These are phyloP conservation scores for Apiotrichum gamsii DNA, from an alignment of 1,284 basidiomycete species.

Conservation along the genomic window DNA sequence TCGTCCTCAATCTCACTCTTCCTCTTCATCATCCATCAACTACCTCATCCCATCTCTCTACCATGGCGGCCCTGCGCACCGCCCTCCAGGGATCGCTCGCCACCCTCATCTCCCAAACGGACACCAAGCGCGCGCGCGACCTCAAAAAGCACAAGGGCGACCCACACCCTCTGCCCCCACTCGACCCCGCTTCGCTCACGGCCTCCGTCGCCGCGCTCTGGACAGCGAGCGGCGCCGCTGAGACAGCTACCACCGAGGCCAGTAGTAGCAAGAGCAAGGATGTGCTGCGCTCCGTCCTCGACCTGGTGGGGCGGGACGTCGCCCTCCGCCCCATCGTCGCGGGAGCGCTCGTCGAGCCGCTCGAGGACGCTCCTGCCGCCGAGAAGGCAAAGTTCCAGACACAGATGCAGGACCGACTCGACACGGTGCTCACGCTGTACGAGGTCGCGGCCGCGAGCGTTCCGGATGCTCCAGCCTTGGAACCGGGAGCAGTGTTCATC, in stretches of 20 bases:
- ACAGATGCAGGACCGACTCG: conserved; percentile 32
- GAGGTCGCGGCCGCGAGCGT: conserved; percentile 23
- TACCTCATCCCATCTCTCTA: too few relatives aligned
- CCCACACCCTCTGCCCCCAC: not conserved
- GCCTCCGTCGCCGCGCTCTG: conserved; percentile 41
- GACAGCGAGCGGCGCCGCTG: not conserved
- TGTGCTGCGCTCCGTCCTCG: conserved; percentile 27
- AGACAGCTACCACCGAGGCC: too few relatives aligned
- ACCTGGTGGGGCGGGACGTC: conserved; percentile 35
- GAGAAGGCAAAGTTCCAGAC: conserved; percentile 27
- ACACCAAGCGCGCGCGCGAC: too few relatives aligned
- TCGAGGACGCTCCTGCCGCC: conserved; percentile 7
- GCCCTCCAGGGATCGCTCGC: too few relatives aligned
- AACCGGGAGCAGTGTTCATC: conserved; percentile 40
- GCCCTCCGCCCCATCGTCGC: conserved; percentile 24
- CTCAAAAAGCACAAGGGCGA: not conserved
- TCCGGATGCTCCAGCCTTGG: conserved; percentile 23
- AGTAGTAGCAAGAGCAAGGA: conserved; percentile 8
- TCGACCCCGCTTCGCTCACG: conserved; percentile 28
- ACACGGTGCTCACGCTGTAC: conserved; percentile 37
- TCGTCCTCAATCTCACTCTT: too few relatives aligned
- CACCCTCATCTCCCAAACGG: too few relatives aligned
- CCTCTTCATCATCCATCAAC: too few relatives aligned
- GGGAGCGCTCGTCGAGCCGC: conserved; percentile 29
- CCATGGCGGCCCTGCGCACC: too few relatives aligned